Conservation (phyloP, 2,329 filamentous ascomycete species). For the Celoporthe dispersa region DNA sequence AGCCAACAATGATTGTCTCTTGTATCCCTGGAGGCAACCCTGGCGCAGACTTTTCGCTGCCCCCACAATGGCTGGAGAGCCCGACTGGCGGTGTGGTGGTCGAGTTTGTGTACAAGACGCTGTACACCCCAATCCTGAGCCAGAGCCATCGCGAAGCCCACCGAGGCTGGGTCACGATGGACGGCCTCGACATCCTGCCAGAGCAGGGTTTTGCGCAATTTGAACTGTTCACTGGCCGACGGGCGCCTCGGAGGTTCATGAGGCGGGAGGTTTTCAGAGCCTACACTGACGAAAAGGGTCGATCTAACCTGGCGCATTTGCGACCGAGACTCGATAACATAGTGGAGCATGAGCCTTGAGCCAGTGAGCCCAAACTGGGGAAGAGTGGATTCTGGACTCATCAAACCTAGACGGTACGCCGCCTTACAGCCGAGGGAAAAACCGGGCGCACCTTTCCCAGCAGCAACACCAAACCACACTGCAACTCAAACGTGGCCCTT, state of each 20-base stretch:
- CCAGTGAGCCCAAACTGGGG: background rate
- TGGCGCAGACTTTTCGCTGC: slow-evolving; percentile 72
- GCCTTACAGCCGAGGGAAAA: background rate
- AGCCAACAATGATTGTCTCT: slow-evolving; percentile 75
- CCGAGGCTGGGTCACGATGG: slow-evolving; percentile 74
- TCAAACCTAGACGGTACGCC: background rate
- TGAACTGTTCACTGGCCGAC: slow-evolving; percentile 76
- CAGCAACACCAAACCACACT: background rate
- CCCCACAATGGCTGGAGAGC: slow-evolving; percentile 71
- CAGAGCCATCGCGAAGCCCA: slow-evolving; percentile 66
- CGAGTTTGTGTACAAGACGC: slow-evolving; percentile 75
- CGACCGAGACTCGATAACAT: slow-evolving; percentile 46
- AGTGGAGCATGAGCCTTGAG: slow-evolving; percentile 45
- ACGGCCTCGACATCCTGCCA: slow-evolving; percentile 75
- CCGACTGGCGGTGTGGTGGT: slow-evolving; percentile 76
- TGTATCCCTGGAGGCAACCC: slow-evolving; percentile 72
- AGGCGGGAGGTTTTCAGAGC: slow-evolving; percentile 62
- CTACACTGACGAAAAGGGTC: slow-evolving; percentile 48
- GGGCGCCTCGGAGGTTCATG: slow-evolving; percentile 73
- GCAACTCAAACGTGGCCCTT: background rate
- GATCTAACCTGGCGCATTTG: slow-evolving; percentile 45
- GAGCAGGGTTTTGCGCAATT: slow-evolving; percentile 84
- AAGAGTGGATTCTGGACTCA: background rate
- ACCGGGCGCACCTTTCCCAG: background rate
- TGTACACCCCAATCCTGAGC: slow-evolving; percentile 71